These are phyloP conservation scores for Magnolia kwangsiensis DNA, from an alignment of 164 flowering plant species.

Conservation along the genomic window DNA sequence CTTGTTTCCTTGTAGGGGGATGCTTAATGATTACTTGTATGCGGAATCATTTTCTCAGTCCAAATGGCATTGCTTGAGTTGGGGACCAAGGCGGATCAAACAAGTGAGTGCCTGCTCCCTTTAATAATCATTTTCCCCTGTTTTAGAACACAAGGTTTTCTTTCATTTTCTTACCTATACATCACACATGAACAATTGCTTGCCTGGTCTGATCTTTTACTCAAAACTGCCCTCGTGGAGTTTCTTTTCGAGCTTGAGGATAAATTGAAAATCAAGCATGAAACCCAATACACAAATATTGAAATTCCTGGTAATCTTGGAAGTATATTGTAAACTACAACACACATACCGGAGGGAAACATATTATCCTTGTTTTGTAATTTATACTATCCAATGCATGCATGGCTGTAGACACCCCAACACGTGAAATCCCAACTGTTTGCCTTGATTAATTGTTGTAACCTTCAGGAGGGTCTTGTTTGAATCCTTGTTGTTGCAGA, in stretches of 20 bases:
- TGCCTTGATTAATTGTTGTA: neutral
- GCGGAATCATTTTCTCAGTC: conserved; percentile 87
- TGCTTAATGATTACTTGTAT: conserved; percentile 69
- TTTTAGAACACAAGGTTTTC: neutral
- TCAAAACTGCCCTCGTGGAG: neutral
- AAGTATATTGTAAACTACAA: neutral
- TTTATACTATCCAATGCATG: neutral
- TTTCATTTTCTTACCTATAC: neutral
- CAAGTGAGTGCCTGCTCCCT: conserved; percentile 43
- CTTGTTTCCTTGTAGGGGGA: conserved; percentile 45
- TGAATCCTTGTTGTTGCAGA: neutral
- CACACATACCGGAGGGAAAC: neutral
- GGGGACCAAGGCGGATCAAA: conserved; percentile 90
- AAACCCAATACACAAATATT: too few species aligned
- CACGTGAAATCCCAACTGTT: neutral
- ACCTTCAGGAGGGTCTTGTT: neutral
- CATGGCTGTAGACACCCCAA: neutral
- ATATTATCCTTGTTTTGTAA: neutral
- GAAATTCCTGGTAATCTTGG: neutral
- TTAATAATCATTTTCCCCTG: neutral
- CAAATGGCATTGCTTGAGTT: conserved; percentile 68
- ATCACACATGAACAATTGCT: neutral
- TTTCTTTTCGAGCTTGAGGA: neutral
- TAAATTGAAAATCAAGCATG: neutral
- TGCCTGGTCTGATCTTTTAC: neutral